These are phyloP conservation scores for Aspergillus niger DNA, from an alignment of 2,329 filamentous ascomycete species.

Conservation along the genomic window DNA sequence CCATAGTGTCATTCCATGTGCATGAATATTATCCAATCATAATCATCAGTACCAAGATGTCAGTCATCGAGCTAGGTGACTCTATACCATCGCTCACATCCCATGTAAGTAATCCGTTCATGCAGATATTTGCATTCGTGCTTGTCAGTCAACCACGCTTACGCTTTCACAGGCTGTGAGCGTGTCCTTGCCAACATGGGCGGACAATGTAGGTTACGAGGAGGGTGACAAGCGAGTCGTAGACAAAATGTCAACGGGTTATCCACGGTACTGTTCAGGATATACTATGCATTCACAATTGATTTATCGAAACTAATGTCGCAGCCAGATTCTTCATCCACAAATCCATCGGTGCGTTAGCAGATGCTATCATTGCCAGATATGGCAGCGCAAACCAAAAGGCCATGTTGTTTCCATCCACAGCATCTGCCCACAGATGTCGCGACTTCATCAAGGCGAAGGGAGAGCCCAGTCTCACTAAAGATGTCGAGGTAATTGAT, in stretches of 20 bases:
- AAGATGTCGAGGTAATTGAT: not conserved
- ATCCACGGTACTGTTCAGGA: not conserved
- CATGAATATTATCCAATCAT: no score
- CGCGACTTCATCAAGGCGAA: not conserved
- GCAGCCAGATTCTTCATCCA: not conserved
- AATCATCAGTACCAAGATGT: not conserved
- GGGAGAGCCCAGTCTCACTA: not conserved
- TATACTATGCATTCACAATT: not conserved
- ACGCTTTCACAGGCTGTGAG: not conserved
- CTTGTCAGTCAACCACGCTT: not conserved
- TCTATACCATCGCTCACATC: not conserved
- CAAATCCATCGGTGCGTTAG: not conserved
- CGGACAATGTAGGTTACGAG: not conserved
- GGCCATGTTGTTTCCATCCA: not conserved
- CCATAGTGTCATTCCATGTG: no score
- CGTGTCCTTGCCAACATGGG: slow-evolving; percentile 2
- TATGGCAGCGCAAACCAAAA: not conserved
- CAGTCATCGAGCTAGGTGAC: not conserved
- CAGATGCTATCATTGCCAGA: not conserved
- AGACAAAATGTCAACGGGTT: not conserved
- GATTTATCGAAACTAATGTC: not conserved
- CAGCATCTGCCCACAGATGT: not conserved
- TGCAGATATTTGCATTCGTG: not conserved
- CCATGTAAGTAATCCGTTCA: not conserved
- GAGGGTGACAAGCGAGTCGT: not conserved